Conservation (phyloP, 208 protist species). For the Leishmania braziliensis region DNA sequence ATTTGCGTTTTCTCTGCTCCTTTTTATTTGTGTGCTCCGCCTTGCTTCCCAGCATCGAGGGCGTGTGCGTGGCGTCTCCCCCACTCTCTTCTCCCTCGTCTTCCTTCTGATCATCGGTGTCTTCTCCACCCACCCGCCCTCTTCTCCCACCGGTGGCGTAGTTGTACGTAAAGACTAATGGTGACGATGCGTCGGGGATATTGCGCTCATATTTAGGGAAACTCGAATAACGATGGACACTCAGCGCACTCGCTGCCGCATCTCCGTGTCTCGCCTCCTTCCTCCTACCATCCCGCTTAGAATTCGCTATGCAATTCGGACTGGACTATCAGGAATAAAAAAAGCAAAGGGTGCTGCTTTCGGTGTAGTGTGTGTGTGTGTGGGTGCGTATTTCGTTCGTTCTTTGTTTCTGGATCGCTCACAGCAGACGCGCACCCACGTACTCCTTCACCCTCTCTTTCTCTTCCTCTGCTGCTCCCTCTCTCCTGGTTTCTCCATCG, state of each 20-base stretch:
- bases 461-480: background rate
- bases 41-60: background rate
- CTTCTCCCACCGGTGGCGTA: background rate
- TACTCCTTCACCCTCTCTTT: background rate
- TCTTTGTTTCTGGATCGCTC: background rate
- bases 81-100: background rate
- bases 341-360: background rate
- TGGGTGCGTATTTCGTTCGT: background rate
- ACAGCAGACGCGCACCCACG: background rate
- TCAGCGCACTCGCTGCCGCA: background rate
- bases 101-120: background rate
- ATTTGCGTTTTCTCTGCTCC: background rate
- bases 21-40: background rate
- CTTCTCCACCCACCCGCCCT: background rate
- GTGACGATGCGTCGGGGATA: background rate
- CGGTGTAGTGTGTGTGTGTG: background rate
- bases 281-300: background rate
- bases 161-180: background rate
- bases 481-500: background rate
- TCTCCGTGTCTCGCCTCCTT: background rate
- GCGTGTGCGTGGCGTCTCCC: background rate
- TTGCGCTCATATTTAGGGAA: background rate
- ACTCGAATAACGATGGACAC: background rate
- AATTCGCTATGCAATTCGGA: background rate
- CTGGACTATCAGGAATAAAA: background rate